Percentiles rank a stretch among this genome's conserved stretches.
phyloP scores from a whole-genome alignment of 2,329 filamentous ascomycete genomes.

The Microcera coccophila region DNA sequence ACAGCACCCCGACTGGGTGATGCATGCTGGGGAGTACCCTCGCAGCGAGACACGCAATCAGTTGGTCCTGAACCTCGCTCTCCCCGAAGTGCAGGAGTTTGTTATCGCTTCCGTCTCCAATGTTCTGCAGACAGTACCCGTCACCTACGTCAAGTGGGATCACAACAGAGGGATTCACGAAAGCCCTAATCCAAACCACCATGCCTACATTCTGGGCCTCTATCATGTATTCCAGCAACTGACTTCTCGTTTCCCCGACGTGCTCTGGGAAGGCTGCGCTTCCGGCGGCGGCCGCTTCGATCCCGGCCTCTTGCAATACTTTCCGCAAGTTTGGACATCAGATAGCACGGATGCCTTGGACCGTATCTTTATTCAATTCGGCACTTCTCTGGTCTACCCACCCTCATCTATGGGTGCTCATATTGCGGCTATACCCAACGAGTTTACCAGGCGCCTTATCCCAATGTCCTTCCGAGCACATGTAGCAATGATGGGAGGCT shows the following conservation, averaged over 20 bases:
- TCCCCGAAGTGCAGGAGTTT: constrained; percentile 60
- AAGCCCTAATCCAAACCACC: constrained; percentile 49
- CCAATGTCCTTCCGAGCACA: constrained; percentile 59
- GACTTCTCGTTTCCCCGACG: constrained; percentile 55
- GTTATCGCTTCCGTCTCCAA: constrained; percentile 54
- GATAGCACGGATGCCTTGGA: constrained; percentile 62
- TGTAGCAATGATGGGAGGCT: constrained; percentile 66
- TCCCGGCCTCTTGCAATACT: constrained; percentile 59
- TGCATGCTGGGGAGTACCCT: constrained; percentile 54
- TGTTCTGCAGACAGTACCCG: constrained; percentile 50
- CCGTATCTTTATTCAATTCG: constrained; percentile 59
- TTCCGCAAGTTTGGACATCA: constrained; percentile 62
- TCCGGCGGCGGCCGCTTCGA: constrained; percentile 64
- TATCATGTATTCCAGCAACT: constrained; percentile 60
- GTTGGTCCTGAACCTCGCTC: constrained; percentile 58
- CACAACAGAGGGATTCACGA: constrained; percentile 65
- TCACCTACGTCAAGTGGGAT: constrained; percentile 65
- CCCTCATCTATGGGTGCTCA: constrained; percentile 63
- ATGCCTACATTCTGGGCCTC: constrained; percentile 60
- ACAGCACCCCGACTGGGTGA: constrained; percentile 60
- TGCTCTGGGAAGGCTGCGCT: constrained; percentile 64
- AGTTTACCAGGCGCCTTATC: constrained; percentile 51
- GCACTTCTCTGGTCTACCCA: constrained; percentile 60
- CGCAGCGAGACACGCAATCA: constrained; percentile 55
- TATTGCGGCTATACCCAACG: constrained; percentile 58